Base-by-base conservation (phyloP, 768 basidiomycete species). In the Trichaptum fuscoviolaceum region DNA sequence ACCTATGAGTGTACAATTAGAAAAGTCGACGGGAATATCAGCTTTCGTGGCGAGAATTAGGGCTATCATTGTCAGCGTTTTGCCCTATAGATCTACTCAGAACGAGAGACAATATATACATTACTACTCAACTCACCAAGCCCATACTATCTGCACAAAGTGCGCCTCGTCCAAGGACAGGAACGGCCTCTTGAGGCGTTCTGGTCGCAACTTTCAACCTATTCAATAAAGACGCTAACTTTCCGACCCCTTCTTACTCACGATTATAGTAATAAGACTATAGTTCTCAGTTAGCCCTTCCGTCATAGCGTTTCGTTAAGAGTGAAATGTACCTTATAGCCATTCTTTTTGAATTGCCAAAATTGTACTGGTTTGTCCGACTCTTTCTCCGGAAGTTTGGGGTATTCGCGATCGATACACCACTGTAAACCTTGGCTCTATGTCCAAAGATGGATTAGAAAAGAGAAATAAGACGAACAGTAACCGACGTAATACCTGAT, bases 141-240 rank as follows among this genome's bases (percentile, higher is more conserved):
- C 88, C 95, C 95, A 97, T 97, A 57, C 92, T 91, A 76, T 96
- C 95, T 0, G 90, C 95, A 66, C 91, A 87, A 63, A 96, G 79
- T 1, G 92, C 95, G n/a, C 95, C 95, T 71, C 88, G 80, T 10
- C 93, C 93, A 24, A 96, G 84, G 0, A 70, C 69, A 1, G 94
- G 94, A 1, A 80, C 72, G 0, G 77, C 77, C 64, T 84, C 80
- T 73, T 92, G 92, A 23, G 91, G 92, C 15, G 87, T 89, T 70
- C 89, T 90, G 0, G 95, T 95, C 0, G 90, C 93, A 66, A 96
- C 88, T 91, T 67, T 65, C 25, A 66, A 15, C 62, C 35, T 24
- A 20, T 17, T 72, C 7, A 67, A 36, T 61, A 64, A 25, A 58
- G n/a, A 57, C n/a, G n/a, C n/a, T 2, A 64, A 27, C 27, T 62